These are phyloP conservation scores for Salisapilia sapeloensis DNA, from an alignment of 352 stramenopile species.

Conservation along the genomic window DNA sequence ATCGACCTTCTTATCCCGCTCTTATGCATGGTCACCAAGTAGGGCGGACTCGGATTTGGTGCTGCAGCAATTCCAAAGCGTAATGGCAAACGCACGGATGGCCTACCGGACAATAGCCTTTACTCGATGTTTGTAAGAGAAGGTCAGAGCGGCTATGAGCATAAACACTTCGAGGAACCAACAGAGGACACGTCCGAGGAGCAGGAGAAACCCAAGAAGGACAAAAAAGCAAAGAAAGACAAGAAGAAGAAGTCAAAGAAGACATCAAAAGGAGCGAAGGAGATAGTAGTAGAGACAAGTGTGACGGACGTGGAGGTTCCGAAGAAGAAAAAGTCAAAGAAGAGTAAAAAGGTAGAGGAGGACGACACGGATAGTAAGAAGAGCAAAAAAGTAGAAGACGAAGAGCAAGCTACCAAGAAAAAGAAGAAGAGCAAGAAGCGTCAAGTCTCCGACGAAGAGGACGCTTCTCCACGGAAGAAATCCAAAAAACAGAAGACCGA, in stretches of 20 bases:
- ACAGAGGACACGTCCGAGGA: conserved; percentile 7
- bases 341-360: conserved; percentile 8
- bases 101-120: conserved; percentile 60
- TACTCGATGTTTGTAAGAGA: conserved; percentile 79
- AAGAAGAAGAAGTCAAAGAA: conserved; percentile 10
- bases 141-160: conserved; percentile 49
- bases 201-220: conserved; percentile 8
- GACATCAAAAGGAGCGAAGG: conserved; percentile 11
- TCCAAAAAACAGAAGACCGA: too few species aligned
- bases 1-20: not conserved
- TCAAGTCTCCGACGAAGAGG: conserved; percentile 1
- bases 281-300: conserved; percentile 1
- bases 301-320: conserved; percentile 1
- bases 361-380: conserved; percentile 4
- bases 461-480: conserved; percentile 6
- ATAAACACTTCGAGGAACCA: conserved; percentile 72
- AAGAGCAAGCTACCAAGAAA: not conserved
- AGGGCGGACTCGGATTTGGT: conserved; percentile 61
- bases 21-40: conserved; percentile 3
- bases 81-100: conserved; percentile 43
- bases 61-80: conserved; percentile 24
- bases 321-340: conserved; percentile 12
- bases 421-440: conserved; percentile 31
- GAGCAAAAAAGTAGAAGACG: conserved; percentile 9
- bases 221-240: conserved; percentile 1